Conservation (phyloP, 441 rosid species). For the Corymbia calophylla region DNA sequence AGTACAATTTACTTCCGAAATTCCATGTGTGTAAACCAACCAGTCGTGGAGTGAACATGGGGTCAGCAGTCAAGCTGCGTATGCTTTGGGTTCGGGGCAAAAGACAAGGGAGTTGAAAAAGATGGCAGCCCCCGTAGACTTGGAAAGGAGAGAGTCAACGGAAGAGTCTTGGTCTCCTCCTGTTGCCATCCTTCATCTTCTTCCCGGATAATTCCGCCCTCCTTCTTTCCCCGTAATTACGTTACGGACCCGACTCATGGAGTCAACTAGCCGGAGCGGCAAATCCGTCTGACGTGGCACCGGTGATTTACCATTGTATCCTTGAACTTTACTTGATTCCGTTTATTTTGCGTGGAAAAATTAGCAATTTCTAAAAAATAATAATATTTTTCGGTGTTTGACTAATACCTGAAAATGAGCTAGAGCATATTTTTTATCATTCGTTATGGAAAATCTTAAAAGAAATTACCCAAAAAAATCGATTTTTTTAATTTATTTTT, state of each 20-base stretch:
- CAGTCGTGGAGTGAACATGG: accelerated
- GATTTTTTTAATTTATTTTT: no score
- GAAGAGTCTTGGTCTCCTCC: not conserved
- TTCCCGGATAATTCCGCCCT: not conserved
- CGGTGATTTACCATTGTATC: not conserved
- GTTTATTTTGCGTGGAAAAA: no score
- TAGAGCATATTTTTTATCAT: no score
- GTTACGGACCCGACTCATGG: not conserved
- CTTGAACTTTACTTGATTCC: not conserved
- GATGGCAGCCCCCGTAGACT: not conserved
- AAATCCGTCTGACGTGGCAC: not conserved
- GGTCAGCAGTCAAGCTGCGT: not conserved
- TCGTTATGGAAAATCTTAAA: no score
- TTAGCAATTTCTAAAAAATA: accelerated
- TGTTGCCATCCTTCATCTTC: not conserved
- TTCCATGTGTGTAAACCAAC: not conserved
- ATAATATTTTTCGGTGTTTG: no score
- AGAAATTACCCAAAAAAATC: not conserved
- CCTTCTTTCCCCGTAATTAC: not conserved
- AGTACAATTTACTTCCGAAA: accelerated
- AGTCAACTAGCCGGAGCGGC: not conserved
- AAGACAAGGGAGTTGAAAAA: not conserved
- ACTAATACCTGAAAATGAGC: no score
- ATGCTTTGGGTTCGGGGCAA: not conserved
- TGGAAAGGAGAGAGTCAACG: not conserved